A percentile compares a stretch with the other conserved stretches of the same genome.
These are phyloP conservation scores for Terana coerulea DNA, from an alignment of 768 basidiomycete species.

Conservation along the genomic window DNA sequence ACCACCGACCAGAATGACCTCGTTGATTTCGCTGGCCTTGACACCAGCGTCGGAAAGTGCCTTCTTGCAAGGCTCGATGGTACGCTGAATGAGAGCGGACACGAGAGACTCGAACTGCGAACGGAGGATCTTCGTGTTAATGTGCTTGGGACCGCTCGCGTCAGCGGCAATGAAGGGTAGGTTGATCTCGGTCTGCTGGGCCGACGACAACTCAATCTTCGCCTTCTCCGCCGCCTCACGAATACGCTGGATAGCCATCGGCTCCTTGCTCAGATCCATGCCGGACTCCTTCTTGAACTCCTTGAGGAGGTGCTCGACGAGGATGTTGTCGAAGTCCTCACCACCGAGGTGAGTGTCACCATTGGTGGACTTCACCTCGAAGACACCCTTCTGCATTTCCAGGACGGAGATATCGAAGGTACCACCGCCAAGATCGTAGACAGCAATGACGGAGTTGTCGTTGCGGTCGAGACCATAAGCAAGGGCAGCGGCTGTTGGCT, in stretches of 20 bases:
- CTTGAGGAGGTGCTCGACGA: constrained; percentile 80
- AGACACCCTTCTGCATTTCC: constrained; percentile 99
- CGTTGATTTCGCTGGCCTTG: constrained; percentile 89
- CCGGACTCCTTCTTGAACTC: constrained; percentile 96
- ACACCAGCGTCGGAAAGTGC: constrained; percentile 91
- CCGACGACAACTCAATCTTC: constrained; percentile 96
- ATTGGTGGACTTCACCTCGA: constrained; percentile 99
- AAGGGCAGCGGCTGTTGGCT: constrained; percentile 96
- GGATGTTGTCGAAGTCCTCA: constrained; percentile 93
- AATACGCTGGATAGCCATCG: constrained; percentile 98
- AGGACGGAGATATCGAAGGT: constrained; percentile 99
- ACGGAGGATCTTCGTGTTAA: constrained; percentile 87
- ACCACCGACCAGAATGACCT: constrained; percentile 97
- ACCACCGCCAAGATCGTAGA: constrained; percentile 97
- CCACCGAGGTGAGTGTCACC: constrained; percentile 96
- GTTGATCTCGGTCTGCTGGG: constrained; percentile 95
- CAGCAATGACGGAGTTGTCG: constrained; percentile 86
- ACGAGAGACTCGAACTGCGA: constrained; percentile 90
- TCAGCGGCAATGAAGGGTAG: constrained; percentile 98
- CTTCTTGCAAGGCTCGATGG: constrained; percentile 96
- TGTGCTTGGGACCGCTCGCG: constrained; percentile 93
- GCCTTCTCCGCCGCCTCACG: constrained; percentile 99
- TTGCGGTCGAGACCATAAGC: constrained; percentile 92
- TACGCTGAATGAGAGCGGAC: constrained; percentile 76
- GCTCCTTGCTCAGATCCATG: constrained; percentile 76